Percentiles rank a stretch among this genome's conserved stretches.
These are phyloP conservation scores for Calycina herbarum DNA, from an alignment of 2,329 filamentous ascomycete genomes.

Conservation along the genomic window DNA sequence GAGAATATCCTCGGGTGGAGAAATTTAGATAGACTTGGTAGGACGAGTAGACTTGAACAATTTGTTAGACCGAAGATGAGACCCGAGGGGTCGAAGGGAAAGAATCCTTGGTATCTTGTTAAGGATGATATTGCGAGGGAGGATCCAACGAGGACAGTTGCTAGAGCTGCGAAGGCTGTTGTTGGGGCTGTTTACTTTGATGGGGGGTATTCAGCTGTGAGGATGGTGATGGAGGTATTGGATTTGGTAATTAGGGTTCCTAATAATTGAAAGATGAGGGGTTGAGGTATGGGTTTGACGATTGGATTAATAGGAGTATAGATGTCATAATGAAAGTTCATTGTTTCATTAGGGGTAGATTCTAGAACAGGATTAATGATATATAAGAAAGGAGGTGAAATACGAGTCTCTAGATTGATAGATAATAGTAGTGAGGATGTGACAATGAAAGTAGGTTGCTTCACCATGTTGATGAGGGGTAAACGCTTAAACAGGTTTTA, in stretches of 20 bases:
- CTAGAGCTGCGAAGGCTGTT: conserved; percentile 27
- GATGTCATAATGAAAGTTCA: background rate
- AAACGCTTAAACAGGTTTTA: no score
- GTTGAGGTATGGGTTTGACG: no score
- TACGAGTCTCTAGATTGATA: no score
- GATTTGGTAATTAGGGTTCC: conserved; percentile 17
- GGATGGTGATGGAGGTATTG: conserved; percentile 23
- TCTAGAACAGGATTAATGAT: no score
- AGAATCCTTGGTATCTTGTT: conserved; percentile 16
- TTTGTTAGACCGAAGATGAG: background rate
- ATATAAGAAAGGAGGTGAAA: no score
- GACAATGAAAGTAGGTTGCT: no score
- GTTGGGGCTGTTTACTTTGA: conserved; percentile 31
- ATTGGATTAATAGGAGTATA: no score
- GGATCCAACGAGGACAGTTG: conserved; percentile 18
- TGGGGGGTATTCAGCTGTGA: conserved; percentile 25
- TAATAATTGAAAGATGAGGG: no score
- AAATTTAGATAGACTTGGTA: background rate
- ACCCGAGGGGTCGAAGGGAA: conserved; percentile 5
- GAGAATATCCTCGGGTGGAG: background rate
- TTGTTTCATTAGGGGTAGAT: no score
- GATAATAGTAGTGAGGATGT: no score
- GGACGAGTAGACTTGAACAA: background rate
- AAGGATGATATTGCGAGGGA: conserved; percentile 24
- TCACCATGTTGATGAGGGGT: no score